phyloP scores from a whole-genome alignment of 164 flowering plant genomes.

The Chimonanthus praecox region DNA sequence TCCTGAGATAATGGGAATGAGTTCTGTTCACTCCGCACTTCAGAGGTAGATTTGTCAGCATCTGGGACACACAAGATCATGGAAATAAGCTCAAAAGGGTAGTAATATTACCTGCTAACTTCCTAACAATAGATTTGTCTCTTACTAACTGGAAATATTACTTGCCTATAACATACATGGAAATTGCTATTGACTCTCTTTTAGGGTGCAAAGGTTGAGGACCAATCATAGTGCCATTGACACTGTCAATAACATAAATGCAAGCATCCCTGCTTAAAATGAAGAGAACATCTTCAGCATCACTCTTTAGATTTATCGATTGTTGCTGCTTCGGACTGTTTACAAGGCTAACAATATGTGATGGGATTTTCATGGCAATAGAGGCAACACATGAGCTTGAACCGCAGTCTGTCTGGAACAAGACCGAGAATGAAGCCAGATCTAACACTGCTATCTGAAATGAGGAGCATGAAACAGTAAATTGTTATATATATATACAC shows the following conservation, averaged over 20 bases:
- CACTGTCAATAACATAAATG: conserved; percentile 38
- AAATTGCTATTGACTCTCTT: conserved; percentile 47
- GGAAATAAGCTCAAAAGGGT: neutral
- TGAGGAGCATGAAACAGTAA: neutral
- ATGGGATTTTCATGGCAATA: conserved; percentile 25
- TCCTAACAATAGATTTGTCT: neutral
- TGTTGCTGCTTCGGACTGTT: conserved; percentile 29
- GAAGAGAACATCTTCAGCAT: conserved; percentile 34
- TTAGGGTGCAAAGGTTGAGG: conserved; percentile 41
- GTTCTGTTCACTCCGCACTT: conserved; percentile 21
- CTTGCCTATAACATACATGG: conserved; percentile 82
- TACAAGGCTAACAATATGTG: conserved; percentile 14
- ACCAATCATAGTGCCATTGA: conserved; percentile 37
- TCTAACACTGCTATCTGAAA: conserved; percentile 76
- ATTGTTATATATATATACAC: neutral
- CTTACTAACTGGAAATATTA: conserved; percentile 7
- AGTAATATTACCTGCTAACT: conserved; percentile 2
- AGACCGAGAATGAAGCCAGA: conserved; percentile 37
- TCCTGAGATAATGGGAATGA: conserved; percentile 25
- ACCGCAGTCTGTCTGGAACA: conserved; percentile 41
- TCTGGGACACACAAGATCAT: conserved; percentile 30
- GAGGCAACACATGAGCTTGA: conserved; percentile 48
- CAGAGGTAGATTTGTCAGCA: conserved; percentile 18
- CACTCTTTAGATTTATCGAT: conserved; percentile 15
- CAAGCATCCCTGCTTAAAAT: conserved; percentile 57